Percentiles rank a stretch among this genome's conserved stretches.
These are phyloP conservation scores for Brassica hybrid DNA, from an alignment of 441 rosid species.

Conservation along the genomic window DNA sequence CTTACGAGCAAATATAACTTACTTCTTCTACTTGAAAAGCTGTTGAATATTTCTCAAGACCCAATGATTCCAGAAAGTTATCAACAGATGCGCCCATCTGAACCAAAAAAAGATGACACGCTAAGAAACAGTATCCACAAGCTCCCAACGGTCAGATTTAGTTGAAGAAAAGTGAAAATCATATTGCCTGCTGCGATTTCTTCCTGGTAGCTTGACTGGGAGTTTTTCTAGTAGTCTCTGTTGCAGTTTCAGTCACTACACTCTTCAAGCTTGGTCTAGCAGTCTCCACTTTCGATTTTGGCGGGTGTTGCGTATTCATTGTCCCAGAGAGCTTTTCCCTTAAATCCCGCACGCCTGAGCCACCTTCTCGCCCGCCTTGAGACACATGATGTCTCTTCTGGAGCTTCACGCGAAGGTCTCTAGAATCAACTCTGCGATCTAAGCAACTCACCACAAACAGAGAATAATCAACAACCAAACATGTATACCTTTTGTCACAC, in stretches of 20 bases:
- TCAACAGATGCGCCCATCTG: constrained; percentile 78
- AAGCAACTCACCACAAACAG: constrained; percentile 53
- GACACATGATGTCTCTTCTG: constrained; percentile 65
- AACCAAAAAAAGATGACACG: constrained; percentile 43
- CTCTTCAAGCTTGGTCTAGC: constrained; percentile 64
- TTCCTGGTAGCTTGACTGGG: constrained; percentile 54
- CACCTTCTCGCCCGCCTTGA: constrained; percentile 60
- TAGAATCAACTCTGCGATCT: constrained; percentile 73
- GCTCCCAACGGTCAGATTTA: constrained; percentile 14
- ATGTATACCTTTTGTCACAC: constrained; percentile 26
- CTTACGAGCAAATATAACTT: constrained; percentile 33
- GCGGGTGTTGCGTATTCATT: constrained; percentile 62
- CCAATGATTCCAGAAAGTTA: constrained; percentile 80
- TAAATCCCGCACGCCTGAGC: constrained; percentile 68
- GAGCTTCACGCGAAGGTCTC: constrained; percentile 90
- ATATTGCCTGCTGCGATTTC: constrained; percentile 68
- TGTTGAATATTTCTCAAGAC: constrained; percentile 84
- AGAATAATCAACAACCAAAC: constrained; percentile 48
- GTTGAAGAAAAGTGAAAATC: constrained; percentile 26
- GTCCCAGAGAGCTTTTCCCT: constrained; percentile 93
- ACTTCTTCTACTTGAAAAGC: constrained; percentile 98
- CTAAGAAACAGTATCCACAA: constrained; percentile 34
- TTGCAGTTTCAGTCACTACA: constrained; percentile 60
- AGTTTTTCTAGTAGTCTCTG: constrained; percentile 60
- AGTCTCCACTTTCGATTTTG: constrained; percentile 60